phyloP scores from a whole-genome alignment of 805 yeast genomes.

The Ogataea zsoltii region DNA sequence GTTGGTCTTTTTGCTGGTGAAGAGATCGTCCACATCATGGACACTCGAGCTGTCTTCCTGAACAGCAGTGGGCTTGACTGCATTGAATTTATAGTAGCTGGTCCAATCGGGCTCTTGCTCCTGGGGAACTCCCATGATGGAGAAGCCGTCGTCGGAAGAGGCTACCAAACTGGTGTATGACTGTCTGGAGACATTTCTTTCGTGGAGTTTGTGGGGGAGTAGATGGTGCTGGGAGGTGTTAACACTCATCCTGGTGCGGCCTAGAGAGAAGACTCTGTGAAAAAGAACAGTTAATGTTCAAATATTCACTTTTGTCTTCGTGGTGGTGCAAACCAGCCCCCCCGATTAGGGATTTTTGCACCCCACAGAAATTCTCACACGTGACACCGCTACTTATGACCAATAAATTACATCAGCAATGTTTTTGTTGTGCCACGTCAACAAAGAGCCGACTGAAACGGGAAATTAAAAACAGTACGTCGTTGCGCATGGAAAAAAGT shows the following conservation, averaged over 20 bases:
- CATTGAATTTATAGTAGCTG: conserved; percentile 12
- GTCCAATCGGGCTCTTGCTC: background rate
- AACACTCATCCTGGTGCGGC: too few species aligned
- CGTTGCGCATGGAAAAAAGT: background rate
- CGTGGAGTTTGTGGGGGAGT: background rate
- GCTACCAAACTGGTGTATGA: background rate
- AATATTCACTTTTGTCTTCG: too few species aligned
- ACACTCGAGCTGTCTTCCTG: background rate
- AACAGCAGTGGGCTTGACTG: background rate
- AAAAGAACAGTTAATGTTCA: too few species aligned
- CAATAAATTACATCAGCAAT: background rate
- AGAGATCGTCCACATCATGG: conserved; percentile 10
- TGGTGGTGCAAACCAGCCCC: conserved; percentile 1
- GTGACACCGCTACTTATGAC: background rate
- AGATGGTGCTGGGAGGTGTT: too few species aligned
- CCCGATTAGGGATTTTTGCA: background rate
- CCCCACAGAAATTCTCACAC: background rate
- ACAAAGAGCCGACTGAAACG: conserved; percentile 5
- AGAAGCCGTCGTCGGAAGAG: background rate
- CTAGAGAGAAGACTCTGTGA: too few species aligned
- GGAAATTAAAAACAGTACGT: conserved; percentile 3
- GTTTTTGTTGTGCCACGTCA: conserved; percentile 6
- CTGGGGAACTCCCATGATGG: background rate
- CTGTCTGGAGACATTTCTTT: background rate
- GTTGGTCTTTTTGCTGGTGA: conserved; percentile 12